phyloP scores from a whole-genome alignment of 495 filamentous ascomycete genomes.

The Letharia lupina region DNA sequence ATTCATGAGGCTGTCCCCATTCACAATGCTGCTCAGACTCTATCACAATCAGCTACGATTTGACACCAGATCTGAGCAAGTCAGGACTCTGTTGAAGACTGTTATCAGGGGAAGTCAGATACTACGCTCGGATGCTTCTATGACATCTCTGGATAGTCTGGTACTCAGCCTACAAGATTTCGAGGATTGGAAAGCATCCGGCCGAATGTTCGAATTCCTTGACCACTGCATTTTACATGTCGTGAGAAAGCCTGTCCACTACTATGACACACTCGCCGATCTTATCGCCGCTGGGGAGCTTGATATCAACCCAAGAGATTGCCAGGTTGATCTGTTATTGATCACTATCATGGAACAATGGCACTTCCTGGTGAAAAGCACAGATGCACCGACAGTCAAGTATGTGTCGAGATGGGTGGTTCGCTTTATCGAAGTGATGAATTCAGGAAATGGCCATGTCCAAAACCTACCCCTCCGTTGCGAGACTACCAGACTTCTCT shows the following conservation, averaged over 20 bases:
- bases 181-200: constrained; percentile 19
- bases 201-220: constrained; percentile 52
- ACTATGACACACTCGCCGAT: constrained; percentile 54
- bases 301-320: constrained; percentile 9
- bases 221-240: constrained; percentile 71
- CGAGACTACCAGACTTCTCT: constrained; percentile 26
- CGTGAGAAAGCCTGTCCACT: constrained; percentile 56
- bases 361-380: constrained; percentile 53
- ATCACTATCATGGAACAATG: constrained; percentile 68
- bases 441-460: background rate
- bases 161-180: constrained; percentile 39
- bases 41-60: constrained; percentile 38
- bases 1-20: constrained; percentile 46
- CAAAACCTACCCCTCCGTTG: background rate
- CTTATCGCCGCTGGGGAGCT: constrained; percentile 17
- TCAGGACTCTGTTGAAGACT: constrained; percentile 34
- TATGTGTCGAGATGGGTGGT: constrained; percentile 50
- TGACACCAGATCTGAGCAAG: constrained; percentile 12
- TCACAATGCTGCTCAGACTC: constrained; percentile 52
- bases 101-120: constrained; percentile 45
- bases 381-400: constrained; percentile 30
- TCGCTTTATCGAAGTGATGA: constrained; percentile 30
- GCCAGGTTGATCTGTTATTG: constrained; percentile 44
- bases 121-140: constrained; percentile 33
- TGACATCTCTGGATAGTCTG: constrained; percentile 45